Evolutionary conservation across 2,329 filamentous ascomycete genomes (phyloP), one percentile per base, ranked within the genome.

Genomic region (Ceratocystis cubensis): DNA sequence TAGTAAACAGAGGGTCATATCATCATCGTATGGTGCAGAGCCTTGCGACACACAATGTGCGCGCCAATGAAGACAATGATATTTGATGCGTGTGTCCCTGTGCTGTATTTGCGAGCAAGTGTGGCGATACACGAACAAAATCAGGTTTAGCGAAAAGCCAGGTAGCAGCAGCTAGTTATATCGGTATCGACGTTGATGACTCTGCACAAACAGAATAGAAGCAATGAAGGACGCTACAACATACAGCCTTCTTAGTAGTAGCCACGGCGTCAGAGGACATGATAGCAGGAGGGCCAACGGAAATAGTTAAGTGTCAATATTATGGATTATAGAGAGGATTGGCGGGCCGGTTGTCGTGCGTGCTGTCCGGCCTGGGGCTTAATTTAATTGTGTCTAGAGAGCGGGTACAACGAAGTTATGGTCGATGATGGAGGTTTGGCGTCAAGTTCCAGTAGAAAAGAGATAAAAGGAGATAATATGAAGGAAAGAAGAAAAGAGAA

Each of bases 191-290:
- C 56, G 56, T 59, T 20, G 56, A n/a, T n/a, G 56, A 15, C 25
- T 30, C 17, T 37, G 30, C 13, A 30, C 56, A 59, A n/a, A 20
- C 28, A n/a, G 22, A 22, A 30, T n/a, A 15, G 15, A n/a, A n/a
- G 56, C 15, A 37, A n/a, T 37, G n/a, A 15, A 30, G 56, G 28
- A 8, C 56, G 8, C 28, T 37, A 59, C 56, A 59, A 59, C 56
- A 37, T 59, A 59, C 56, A 37, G 30, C 17, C 56, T 59, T 59
- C 56, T 59, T 59, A 15, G 56, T 59, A 30, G 56, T 30, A n/a
- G 53, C 20, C n/a, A 7, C 28, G 25, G 17, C 56, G 56, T 22
- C 28, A n/a, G 56, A 15, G 25, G 59, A 41, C 65, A 66, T 66
- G 41, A 44, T 66, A 28, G 37, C 57, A 15, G 65, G 20, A 50